These are phyloP conservation scores for Glaciozyma antarctica DNA, from an alignment of 768 basidiomycete species.

Conservation along the genomic window DNA sequence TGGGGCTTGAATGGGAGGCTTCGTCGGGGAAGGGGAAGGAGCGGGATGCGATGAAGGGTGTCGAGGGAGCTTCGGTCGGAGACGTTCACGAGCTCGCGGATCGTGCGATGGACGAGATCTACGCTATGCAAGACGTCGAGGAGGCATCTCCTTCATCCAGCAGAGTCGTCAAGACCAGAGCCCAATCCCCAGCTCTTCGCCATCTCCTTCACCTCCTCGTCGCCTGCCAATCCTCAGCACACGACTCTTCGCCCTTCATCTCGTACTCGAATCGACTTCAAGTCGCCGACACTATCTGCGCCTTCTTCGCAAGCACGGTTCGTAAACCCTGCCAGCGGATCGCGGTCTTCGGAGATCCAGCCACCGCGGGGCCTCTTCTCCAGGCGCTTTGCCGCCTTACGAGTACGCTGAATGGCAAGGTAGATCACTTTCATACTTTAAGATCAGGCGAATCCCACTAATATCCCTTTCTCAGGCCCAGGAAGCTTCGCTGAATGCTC, in stretches of 20 bases:
- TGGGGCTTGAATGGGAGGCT: neutral
- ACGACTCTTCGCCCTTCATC: neutral
- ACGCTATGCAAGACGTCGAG: neutral
- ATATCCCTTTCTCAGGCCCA: neutral
- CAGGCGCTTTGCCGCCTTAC: neutral
- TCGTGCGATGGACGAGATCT: neutral
- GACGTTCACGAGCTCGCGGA: neutral
- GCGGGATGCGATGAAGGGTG: slow-evolving; percentile 1
- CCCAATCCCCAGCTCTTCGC: neutral
- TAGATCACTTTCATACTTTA: neutral
- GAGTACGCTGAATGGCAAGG: slow-evolving; percentile 10
- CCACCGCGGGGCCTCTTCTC: neutral
- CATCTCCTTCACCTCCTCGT: slow-evolving; percentile 10
- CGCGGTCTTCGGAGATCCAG: neutral
- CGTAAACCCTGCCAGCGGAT: neutral
- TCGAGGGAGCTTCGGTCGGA: neutral
- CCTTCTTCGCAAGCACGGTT: slow-evolving; percentile 9
- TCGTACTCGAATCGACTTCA: neutral
- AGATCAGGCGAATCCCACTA: neutral
- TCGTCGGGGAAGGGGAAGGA: slow-evolving; percentile 13
- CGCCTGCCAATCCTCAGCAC: neutral
- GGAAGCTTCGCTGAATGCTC: slow-evolving; percentile 14
- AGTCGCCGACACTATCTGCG: slow-evolving; percentile 18
- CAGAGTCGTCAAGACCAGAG: neutral
- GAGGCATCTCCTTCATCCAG: neutral